phyloP scores from a whole-genome alignment of 805 yeast species.

The Pichia exigua region DNA sequence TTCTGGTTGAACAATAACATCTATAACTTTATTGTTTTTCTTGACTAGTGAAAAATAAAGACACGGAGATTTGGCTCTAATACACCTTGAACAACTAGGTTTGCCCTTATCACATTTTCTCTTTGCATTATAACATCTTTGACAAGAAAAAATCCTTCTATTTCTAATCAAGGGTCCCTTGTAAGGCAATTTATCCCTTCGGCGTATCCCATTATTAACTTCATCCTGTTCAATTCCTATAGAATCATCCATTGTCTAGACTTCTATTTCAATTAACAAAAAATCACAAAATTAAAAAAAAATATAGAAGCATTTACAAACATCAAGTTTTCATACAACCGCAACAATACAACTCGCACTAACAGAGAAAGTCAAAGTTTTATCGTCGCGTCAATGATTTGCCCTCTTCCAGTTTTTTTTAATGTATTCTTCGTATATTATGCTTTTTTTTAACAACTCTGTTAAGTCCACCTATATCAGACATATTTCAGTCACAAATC shows the following conservation, averaged over 20 bases:
- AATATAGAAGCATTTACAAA: not conserved
- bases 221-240: not conserved
- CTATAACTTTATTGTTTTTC: constrained; percentile 10
- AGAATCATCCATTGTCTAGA: not conserved
- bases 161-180: constrained; percentile 10
- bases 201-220: not conserved
- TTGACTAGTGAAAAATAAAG: constrained; percentile 13
- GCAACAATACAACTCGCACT: not conserved
- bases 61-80: constrained; percentile 9
- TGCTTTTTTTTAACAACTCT: not conserved
- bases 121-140: constrained; percentile 14
- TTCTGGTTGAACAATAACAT: constrained; percentile 2
- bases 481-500: no score
- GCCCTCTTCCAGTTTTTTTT: not conserved
- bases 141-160: constrained; percentile 16
- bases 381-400: not conserved
- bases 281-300: no score
- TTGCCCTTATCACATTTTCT: constrained; percentile 16
- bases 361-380: not conserved
- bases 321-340: not conserved
- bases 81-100: constrained; percentile 14
- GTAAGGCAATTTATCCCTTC: not conserved
- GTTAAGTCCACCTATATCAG: not conserved
- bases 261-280: not conserved
- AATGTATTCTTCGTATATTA: no score